phyloP scores from a whole-genome alignment of 2,329 filamentous ascomycete species.

The Alternaria gaisen region DNA sequence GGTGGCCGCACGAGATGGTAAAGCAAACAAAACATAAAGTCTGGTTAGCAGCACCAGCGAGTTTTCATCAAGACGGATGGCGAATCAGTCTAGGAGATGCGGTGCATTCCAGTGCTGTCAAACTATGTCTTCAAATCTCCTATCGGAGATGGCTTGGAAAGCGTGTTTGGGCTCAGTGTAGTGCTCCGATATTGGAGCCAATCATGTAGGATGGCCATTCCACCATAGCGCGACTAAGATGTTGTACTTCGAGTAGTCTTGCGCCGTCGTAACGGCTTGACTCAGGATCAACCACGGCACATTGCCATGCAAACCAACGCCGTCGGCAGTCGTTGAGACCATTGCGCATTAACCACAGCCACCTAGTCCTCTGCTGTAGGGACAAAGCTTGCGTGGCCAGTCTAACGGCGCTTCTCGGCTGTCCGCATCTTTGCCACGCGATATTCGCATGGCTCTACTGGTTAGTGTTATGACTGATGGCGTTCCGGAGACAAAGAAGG shows the following conservation, averaged over 20 bases:
- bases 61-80: background rate
- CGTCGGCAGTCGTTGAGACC: background rate
- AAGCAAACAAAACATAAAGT: background rate
- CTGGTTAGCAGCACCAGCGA: background rate
- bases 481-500: background rate
- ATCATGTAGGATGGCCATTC: background rate
- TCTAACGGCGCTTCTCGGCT: background rate
- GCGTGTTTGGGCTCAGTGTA: constrained; percentile 4
- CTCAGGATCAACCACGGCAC: background rate
- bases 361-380: background rate
- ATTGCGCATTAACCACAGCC: background rate
- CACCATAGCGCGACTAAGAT: background rate
- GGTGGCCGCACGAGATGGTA: background rate
- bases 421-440: background rate
- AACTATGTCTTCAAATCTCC: background rate
- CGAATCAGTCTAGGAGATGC: background rate
- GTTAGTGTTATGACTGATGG: background rate
- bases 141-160: background rate
- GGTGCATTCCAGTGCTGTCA: background rate
- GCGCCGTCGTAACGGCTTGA: constrained; percentile 4
- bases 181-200: background rate
- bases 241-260: background rate
- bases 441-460: background rate
- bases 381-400: background rate
- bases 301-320: background rate